Evolutionary conservation across 2,329 filamentous ascomycete species (phyloP).

Genomic region (Epichloe elymi): DNA sequence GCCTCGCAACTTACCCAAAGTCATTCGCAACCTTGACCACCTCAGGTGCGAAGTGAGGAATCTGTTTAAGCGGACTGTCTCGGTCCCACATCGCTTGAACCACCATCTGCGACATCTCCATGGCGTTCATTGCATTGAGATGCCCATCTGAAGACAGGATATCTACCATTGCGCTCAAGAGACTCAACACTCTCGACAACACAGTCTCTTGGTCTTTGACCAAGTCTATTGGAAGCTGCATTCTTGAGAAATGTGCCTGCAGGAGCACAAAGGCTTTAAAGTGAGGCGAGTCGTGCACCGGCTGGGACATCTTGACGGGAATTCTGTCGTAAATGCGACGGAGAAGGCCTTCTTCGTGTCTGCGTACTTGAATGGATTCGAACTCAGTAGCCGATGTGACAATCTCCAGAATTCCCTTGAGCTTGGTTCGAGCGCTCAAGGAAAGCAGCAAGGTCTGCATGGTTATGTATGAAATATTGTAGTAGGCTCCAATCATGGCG

Average conservation of each 20-base stretch:
- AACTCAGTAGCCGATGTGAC: conserved; percentile 95
- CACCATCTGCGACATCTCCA: conserved; percentile 99
- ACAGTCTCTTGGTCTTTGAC: conserved; percentile 92
- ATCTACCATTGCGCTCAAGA: conserved; percentile 86
- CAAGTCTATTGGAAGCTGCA: conserved; percentile 91
- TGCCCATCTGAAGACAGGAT: conserved; percentile 92
- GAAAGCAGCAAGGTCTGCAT: conserved; percentile 98
- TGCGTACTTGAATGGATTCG: conserved; percentile 83
- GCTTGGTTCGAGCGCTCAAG: conserved; percentile 74
- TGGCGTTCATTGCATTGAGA: conserved; percentile 92
- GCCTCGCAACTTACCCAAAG: conserved; percentile 45
- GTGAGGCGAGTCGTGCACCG: conserved; percentile 81
- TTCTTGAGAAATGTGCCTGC: conserved; percentile 92
- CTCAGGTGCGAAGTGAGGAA: conserved; percentile 81
- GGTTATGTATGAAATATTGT: conserved; percentile 97
- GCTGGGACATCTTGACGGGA: conserved; percentile 87
- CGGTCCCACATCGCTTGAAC: conserved; percentile 99
- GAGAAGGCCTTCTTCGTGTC: conserved; percentile 79
- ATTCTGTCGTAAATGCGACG: conserved; percentile 88
- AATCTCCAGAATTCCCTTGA: conserved; percentile 95
- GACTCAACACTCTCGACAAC: conserved; percentile 68
- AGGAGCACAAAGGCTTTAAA: conserved; percentile 98
- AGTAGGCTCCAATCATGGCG: conserved; percentile 97
- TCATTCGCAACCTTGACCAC: conserved; percentile 72
- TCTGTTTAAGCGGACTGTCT: conserved; percentile 92